Conservation (phyloP, 2,329 filamentous ascomycete genomes). For the Penicillium vulpinum region DNA sequence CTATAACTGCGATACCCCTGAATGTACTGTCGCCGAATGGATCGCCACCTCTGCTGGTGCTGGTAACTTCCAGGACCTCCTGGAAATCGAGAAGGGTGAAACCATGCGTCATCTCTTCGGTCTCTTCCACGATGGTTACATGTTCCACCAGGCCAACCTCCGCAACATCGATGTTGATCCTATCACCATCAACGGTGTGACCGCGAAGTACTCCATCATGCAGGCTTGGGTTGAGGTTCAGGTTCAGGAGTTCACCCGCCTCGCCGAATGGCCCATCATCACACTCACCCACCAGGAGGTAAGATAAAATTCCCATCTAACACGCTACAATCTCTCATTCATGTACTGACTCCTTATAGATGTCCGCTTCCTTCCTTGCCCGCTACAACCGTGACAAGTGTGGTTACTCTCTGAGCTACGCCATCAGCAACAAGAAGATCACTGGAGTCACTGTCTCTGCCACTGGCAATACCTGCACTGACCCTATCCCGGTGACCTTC, state of each 20-base stretch:
- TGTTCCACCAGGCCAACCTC: slow-evolving; percentile 66
- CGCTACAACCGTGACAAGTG: slow-evolving; percentile 57
- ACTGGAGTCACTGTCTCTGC: slow-evolving; percentile 53
- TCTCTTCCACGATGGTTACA: slow-evolving; percentile 58
- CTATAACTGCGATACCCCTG: slow-evolving; percentile 62
- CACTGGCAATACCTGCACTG: slow-evolving; percentile 52
- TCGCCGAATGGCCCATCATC: slow-evolving; percentile 56
- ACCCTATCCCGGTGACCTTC: slow-evolving; percentile 57
- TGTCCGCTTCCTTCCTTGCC: slow-evolving; percentile 53
- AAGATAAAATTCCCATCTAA: slow-evolving; percentile 6
- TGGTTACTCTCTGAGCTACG: slow-evolving; percentile 51
- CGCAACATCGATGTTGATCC: slow-evolving; percentile 51
- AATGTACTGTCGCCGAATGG: slow-evolving; percentile 61
- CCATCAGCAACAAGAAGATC: slow-evolving; percentile 48
- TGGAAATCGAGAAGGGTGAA: slow-evolving; percentile 53
- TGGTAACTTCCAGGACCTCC: slow-evolving; percentile 55
- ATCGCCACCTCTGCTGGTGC: slow-evolving; percentile 57
- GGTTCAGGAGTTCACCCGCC: slow-evolving; percentile 55
- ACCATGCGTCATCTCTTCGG: slow-evolving; percentile 59
- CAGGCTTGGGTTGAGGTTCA: slow-evolving; percentile 59
- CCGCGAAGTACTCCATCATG: slow-evolving; percentile 53
- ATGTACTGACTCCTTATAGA: slow-evolving; percentile 21
- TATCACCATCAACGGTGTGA: slow-evolving; percentile 52
- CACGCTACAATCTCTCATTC: not conserved
- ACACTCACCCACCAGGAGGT: slow-evolving; percentile 59